Percentiles rank a stretch among this genome's conserved stretches.
These are phyloP conservation scores for Pseudogymnoascus pannorum DNA, from an alignment of 2,329 filamentous ascomycete genomes.

Conservation along the genomic window DNA sequence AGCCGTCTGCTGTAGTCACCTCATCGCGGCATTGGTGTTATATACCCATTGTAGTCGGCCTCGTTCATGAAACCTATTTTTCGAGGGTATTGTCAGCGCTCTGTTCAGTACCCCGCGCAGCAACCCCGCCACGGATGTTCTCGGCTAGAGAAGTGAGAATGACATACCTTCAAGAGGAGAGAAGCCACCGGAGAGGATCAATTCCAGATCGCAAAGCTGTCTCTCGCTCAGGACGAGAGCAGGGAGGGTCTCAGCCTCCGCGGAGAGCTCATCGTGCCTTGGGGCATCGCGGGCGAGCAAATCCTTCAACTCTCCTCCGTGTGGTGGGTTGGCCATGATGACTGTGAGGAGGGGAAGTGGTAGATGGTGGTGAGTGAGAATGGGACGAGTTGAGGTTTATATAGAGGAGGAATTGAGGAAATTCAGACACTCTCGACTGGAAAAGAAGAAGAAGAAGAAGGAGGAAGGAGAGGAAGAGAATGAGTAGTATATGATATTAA, in stretches of 20 bases:
- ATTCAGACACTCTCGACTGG: neutral
- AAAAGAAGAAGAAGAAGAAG: neutral
- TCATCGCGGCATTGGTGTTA: conserved; percentile 15
- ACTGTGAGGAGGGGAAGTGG: neutral
- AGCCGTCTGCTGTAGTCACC: neutral
- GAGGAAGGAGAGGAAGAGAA: too few species aligned
- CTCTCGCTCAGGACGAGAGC: conserved; percentile 82
- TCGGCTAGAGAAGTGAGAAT: conserved; percentile 8
- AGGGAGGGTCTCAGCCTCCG: conserved; percentile 80
- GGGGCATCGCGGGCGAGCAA: conserved; percentile 87
- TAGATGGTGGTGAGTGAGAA: neutral
- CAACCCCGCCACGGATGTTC: neutral
- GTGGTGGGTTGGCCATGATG: conserved; percentile 63
- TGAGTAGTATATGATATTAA: neutral
- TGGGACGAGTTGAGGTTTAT: neutral
- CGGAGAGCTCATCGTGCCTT: conserved; percentile 68
- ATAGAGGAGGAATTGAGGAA: neutral
- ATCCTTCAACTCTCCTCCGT: conserved; percentile 96
- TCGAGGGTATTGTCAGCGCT: neutral
- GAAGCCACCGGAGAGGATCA: conserved; percentile 96
- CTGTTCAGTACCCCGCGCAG: neutral
- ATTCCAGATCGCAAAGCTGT: conserved; percentile 94
- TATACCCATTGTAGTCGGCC: conserved; percentile 90
- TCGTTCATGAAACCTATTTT: conserved; percentile 85
- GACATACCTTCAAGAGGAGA: conserved; percentile 86